Base-by-base conservation (phyloP, 768 basidiomycete genomes). In the Favolaschia claudopus region DNA sequence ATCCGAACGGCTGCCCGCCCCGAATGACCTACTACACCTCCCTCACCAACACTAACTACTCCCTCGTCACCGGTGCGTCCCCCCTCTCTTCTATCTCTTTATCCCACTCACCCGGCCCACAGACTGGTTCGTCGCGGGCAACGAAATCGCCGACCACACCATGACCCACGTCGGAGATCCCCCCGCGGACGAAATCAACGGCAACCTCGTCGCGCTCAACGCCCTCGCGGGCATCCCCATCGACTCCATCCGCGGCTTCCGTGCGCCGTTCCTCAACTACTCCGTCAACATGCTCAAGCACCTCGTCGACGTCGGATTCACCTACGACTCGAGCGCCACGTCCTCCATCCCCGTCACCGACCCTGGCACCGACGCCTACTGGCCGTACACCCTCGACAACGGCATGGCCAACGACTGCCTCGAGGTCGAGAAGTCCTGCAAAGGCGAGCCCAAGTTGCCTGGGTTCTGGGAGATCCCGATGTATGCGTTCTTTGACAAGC, bases 401-500 rank as follows among this genome's bases (percentile, higher is more conserved):
- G 91, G 91, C 19, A 77, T 93, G 74, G 87, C 89, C n/a, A 93
- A 93, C 69, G 81, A 92, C 67, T 93, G 91, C 64, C 69, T 89
- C 52, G 69, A 73, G 8, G 79, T 85, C 5, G 66, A 70, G 0
- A 81, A 78, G 22, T 72, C 81, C 2, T 92, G 91, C 73, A 80
- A 85, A 65, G 91, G 91, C 38, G 68, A 88, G 71, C 87, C 88
- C 5, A 82, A 84, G 63, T 73, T 92, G 4, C 87, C 89, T 20
- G 91, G 91, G 4, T 81, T 93, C 66, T 93, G 91, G 91, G 89
- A 92, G 72, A 80, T 91, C 52, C 91, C 91, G 2, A 91, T 92
- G 90, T 91, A 91, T 69, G 86, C 86, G 0, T 82, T 86, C 71
- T 91, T 92, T 62, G 89, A 90, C 67, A 60, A 80, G 7, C 69